Conservation (phyloP, 768 basidiomycete species). For the Suillus discolor region DNA sequence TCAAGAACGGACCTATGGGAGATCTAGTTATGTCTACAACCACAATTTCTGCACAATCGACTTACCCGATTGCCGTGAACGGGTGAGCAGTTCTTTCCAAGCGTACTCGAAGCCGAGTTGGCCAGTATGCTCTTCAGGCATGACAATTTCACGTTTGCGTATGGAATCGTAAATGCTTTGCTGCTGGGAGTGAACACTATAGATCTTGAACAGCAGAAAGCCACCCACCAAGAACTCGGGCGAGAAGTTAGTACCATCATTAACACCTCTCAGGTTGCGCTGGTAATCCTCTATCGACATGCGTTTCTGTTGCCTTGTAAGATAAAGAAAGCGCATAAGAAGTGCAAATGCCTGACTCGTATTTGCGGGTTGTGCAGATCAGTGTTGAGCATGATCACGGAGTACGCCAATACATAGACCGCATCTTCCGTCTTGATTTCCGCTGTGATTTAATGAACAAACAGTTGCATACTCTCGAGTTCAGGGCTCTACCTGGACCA, state of each 20-base stretch:
- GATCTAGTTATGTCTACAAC: conserved; percentile 28
- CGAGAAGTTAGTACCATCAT: conserved; percentile 82
- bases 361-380: conserved; percentile 96
- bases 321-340: conserved; percentile 7
- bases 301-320: conserved; percentile 64
- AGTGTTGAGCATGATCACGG: conserved; percentile 98
- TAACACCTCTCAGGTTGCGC: conserved; percentile 90
- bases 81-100: conserved; percentile 91
- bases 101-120: conserved; percentile 98
- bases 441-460: conserved; percentile 42
- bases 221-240: conserved; percentile 76
- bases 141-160: conserved; percentile 89
- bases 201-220: not conserved
- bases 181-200: conserved; percentile 42
- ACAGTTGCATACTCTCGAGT: conserved; percentile 3
- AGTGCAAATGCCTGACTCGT: conserved; percentile 51
- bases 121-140: conserved; percentile 97
- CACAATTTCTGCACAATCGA: conserved; percentile 27
- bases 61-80: conserved; percentile 80
- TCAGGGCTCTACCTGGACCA: conserved; percentile 60
- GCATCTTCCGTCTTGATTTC: conserved; percentile 93
- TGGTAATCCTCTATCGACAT: conserved; percentile 97
- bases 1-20: conserved; percentile 54
- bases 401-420: conserved; percentile 91
- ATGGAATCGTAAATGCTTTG: conserved; percentile 93